A percentile compares a stretch with the other conserved stretches of the same genome.
phyloP scores from a whole-genome alignment of 1,284 basidiomycete species.

The Laetiporus sulphureus region DNA sequence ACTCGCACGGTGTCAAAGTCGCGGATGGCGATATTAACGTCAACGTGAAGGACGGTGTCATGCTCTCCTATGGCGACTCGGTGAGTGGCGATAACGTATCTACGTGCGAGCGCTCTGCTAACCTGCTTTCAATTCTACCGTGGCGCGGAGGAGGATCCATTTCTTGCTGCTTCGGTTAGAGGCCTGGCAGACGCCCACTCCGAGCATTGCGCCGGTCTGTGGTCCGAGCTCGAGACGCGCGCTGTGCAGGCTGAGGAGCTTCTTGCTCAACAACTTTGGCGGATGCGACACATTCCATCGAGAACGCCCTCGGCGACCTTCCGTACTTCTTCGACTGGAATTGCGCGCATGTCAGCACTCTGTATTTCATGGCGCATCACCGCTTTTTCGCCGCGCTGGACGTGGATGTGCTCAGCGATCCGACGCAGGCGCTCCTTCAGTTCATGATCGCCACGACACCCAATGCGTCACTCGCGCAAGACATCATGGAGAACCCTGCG shows the following conservation, averaged over 20 bases:
- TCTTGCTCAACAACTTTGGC: conserved; percentile 25
- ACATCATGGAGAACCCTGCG: conserved; percentile 48
- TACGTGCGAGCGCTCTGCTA: conserved; percentile 3
- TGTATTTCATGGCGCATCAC: conserved; percentile 24
- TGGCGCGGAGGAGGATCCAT: conserved; percentile 37
- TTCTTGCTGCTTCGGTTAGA: conserved; percentile 28
- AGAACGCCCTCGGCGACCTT: conserved; percentile 30
- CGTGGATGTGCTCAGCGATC: conserved; percentile 35
- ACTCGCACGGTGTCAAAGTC: conserved; percentile 80
- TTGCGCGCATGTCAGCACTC: conserved; percentile 41
- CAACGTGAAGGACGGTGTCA: conserved; percentile 76
- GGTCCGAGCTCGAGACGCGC: conserved; percentile 30
- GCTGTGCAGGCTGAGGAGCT: conserved; percentile 14
- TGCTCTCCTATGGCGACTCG: conserved; percentile 79
- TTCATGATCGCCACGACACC: conserved; percentile 78
- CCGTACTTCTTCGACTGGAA: conserved; percentile 46
- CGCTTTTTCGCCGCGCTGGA: conserved; percentile 14
- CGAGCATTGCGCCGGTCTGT: conserved; percentile 49
- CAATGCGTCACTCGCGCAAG: conserved; percentile 36
- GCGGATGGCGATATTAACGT: conserved; percentile 86
- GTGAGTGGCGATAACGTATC: conserved; percentile 35
- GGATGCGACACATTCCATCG: conserved; percentile 5
- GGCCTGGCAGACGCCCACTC: conserved; percentile 43
- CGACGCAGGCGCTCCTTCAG: conserved; percentile 54
- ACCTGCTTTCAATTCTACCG: conserved; percentile 78